Evolutionary conservation across 2,329 filamentous ascomycete genomes (phyloP), one percentile per base, ranked within the genome.

Genomic region (Drechslerella dactyloides): DNA sequence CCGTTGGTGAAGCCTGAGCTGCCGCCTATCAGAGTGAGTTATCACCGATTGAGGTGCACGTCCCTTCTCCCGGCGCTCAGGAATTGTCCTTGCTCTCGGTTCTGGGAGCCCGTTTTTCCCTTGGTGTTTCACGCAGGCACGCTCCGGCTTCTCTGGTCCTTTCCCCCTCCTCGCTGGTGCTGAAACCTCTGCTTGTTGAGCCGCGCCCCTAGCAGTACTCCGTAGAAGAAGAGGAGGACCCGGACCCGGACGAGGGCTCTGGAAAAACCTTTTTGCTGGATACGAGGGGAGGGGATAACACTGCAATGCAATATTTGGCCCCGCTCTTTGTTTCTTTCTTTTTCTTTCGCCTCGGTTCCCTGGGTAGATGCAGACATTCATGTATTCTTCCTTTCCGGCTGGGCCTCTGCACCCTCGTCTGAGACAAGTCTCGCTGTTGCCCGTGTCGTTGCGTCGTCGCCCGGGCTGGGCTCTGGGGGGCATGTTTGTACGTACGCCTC

Each of bases 181-280:
- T 63, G 59, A 64, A 63, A 63, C 65, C 37, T 52, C 52, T 69
- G 51, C 35, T 57, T 40, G 57, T 69, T 69, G 64, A 69, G 56
- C 64, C 57, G 64, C 57, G 37, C 56, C 64, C 53, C 23, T 21
- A 48, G 23, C 19, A 44, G 37, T n/a, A n/a, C n/a, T n/a, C n/a
- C n/a, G 48, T 46, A 17, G 37, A 56, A 54, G 24, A 54, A 23
- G 2, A 52, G 27, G 27, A 42, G 15, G 37, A 42, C 37, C 23
- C 40, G n/a, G 59, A 70, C n/a, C n/a, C n/a, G 8, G 27, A 33
- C 66, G 48, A 52, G 64, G 66, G 66, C 66, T 64, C 59, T 70
- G 60, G 66, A 70, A 70, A 70, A 70, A 64, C 59, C 56, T 64
- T 70, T 64, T 70, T 70, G 59, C 66, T 70, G 59, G 54, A 54